Percentiles rank a stretch among this genome's conserved stretches.
Conservation (phyloP, 1,284 basidiomycete species). For the Pisolithus thermaeus region DNA sequence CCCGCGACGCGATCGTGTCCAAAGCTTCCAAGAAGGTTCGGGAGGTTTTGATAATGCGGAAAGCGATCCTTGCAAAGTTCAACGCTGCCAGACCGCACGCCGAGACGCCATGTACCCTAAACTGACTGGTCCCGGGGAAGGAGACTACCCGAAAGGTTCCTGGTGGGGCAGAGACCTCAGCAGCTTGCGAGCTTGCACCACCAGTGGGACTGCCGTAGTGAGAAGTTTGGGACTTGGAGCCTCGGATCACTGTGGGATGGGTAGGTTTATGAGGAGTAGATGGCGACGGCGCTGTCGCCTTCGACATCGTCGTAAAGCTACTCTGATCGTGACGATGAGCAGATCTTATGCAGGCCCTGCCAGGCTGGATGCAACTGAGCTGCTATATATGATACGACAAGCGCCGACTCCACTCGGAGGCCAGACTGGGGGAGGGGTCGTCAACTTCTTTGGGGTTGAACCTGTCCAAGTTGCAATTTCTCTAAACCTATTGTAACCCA, state of each 20-base stretch:
- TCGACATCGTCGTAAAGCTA: too few species aligned
- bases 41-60: conserved; percentile 15
- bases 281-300: too few species aligned
- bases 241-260: not conserved
- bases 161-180: conserved; percentile 8
- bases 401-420: too few species aligned
- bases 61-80: conserved; percentile 48
- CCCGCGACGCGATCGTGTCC: conserved; percentile 15
- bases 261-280: not conserved
- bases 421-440: too few species aligned
- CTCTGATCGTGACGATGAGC: too few species aligned
- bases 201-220: not conserved
- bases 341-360: too few species aligned
- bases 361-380: too few species aligned
- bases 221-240: not conserved
- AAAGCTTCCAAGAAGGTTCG: conserved; percentile 11
- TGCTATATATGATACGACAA: too few species aligned
- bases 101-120: conserved; percentile 36
- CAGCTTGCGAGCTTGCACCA: not conserved
- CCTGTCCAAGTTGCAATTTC: too few species aligned
- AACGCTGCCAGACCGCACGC: conserved; percentile 59
- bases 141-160: conserved; percentile 33
- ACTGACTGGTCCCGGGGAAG: conserved; percentile 44
- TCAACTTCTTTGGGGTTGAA: too few species aligned
- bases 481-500: too few species aligned